Base-by-base conservation (phyloP, 352 stramenopile genomes). In the Pythium coloratum region DNA sequence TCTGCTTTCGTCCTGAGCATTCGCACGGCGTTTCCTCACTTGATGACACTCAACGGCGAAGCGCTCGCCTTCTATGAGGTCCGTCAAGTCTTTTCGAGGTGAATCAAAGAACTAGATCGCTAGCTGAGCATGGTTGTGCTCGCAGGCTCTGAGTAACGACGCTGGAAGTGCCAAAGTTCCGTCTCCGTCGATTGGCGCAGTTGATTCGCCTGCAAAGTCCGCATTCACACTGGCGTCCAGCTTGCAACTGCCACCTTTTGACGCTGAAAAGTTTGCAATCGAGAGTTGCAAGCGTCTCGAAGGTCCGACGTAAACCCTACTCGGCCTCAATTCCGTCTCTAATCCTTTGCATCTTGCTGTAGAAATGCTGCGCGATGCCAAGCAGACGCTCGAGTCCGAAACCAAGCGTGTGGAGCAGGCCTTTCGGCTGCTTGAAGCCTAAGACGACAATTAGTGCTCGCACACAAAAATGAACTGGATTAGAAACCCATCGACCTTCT, bases 1-100 rank as follows among this genome's bases (percentile, higher is more conserved):
- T 44, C 55, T 1, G 18, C 26, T 1, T 53, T 76, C 16, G 66
- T 78, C 10, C 54, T 38, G 8, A 63, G 64, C 1, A 34, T 82
- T 8, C 62, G 62, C 6, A 60, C 64, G 3, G 71, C 74, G 2
- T 80, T 90, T 24, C 76, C 82, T 0, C 58, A 73, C 13, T 63
- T 92, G 7, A 64, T 89, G 12, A 73, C 73, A 26, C 49, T 92
- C 53, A 87, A 91, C 36, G 79, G 79, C 0, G 74, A 92, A 61
- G 72, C 81, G 1, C 50, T 90, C 26, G 84, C 72, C 0, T 72
- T 92, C 18, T 73, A 62, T 2, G 58, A 69, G 47, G 66, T 76
- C 30, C 32, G 6, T 55, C 9, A 8, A 32, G 20, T 54, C 4
- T 28, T 54, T 20, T 47, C 40, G 0, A n/a, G 40, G 14, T 20